A percentile compares a stretch with the other conserved stretches of the same genome.
Conservation (phyloP, 1,139 yeast genomes). For the Tardiomyces depauwii region DNA sequence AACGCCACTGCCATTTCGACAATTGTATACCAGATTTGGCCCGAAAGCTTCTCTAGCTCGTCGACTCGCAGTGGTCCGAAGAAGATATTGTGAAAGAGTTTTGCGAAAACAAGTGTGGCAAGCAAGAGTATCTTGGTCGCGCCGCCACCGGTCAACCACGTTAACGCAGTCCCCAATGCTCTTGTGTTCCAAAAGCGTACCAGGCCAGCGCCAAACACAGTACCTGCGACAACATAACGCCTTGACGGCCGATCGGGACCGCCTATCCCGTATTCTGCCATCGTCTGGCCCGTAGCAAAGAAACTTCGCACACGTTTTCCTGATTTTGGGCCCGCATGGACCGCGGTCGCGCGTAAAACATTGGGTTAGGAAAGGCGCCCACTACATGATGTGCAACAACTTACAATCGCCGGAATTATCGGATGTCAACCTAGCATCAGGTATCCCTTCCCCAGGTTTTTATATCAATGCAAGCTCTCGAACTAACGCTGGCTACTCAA, state of each 20-base stretch:
- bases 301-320: no score
- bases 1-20: slow-evolving; percentile 18
- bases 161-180: background rate
- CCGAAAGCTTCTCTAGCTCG: slow-evolving; percentile 4
- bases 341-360: no score
- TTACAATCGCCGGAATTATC: no score
- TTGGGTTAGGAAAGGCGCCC: no score
- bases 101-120: slow-evolving; percentile 2
- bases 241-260: background rate
- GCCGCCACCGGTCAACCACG: background rate
- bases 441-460: no score
- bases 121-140: slow-evolving; percentile 1
- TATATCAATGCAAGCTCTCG: no score
- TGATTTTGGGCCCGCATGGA: no score
- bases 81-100: slow-evolving; percentile 5
- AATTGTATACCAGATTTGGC: slow-evolving; percentile 13
- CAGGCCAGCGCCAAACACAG: background rate
- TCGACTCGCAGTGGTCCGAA: slow-evolving; percentile 5
- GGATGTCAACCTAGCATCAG: no score
- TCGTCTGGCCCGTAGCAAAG: background rate
- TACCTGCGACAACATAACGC: background rate
- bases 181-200: background rate
- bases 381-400: no score
- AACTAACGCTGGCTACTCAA: no score
- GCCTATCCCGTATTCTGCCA: background rate